A percentile compares a stretch with the other conserved stretches of the same genome.
These are phyloP conservation scores for Cutaneotrichosporon sp. DNA, from an alignment of 1,284 basidiomycete species.

Conservation along the genomic window DNA sequence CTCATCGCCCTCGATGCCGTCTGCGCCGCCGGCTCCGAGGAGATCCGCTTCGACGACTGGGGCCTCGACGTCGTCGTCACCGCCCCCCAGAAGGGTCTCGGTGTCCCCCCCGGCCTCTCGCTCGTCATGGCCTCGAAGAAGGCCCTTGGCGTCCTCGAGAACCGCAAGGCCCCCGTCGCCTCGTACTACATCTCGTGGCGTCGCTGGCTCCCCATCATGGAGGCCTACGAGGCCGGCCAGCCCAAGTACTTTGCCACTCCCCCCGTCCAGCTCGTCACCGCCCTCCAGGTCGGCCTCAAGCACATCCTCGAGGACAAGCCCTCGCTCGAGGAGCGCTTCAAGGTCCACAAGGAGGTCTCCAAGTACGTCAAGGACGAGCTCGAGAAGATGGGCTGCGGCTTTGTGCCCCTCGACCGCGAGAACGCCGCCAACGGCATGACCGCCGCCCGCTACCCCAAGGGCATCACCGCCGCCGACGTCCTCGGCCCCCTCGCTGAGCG, in stretches of 20 bases:
- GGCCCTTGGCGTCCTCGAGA: conserved; percentile 75
- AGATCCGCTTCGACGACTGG: conserved; percentile 94
- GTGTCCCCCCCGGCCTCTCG: conserved; percentile 90
- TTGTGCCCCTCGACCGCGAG: conserved; percentile 64
- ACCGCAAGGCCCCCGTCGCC: conserved; percentile 67
- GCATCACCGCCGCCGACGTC: conserved; percentile 70
- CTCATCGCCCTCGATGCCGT: conserved; percentile 90
- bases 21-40: conserved; percentile 93
- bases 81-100: conserved; percentile 94
- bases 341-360: conserved; percentile 72
- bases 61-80: conserved; percentile 85
- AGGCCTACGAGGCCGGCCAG: conserved; percentile 64
- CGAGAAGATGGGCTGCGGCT: conserved; percentile 68
- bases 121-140: conserved; percentile 78
- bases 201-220: conserved; percentile 94
- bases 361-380: conserved; percentile 72
- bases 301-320: conserved; percentile 65
- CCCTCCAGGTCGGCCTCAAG: conserved; percentile 76
- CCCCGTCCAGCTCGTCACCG: conserved; percentile 91
- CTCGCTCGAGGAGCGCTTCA: conserved; percentile 78
- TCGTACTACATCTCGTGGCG: conserved; percentile 91
- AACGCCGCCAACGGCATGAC: conserved; percentile 92
- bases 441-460: conserved; percentile 75
- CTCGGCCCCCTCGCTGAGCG: conserved; percentile 62
- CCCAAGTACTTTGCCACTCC: conserved; percentile 88